These are phyloP conservation scores for Didymella segeticola DNA, from an alignment of 2,329 filamentous ascomycete species.

Conservation along the genomic window DNA sequence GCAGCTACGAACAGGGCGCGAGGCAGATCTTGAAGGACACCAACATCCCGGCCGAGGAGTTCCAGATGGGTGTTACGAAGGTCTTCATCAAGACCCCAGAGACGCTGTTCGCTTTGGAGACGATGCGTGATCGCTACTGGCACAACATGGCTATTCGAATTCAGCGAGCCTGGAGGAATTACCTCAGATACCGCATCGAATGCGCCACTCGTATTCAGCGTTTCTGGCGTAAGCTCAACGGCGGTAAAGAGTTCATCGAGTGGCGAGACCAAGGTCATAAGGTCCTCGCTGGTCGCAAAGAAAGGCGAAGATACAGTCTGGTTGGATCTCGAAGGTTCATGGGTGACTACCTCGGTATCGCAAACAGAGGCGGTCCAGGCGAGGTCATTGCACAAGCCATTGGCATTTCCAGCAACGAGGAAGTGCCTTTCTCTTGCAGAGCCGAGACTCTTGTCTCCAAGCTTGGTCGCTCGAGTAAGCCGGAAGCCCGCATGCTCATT, in stretches of 20 bases:
- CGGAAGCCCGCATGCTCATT: constrained; percentile 82
- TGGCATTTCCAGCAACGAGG: constrained; percentile 74
- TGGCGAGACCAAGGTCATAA: constrained; percentile 87
- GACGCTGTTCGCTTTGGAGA: constrained; percentile 93
- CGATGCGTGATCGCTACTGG: constrained; percentile 98
- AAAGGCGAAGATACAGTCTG: constrained; percentile 88
- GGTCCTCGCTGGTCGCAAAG: constrained; percentile 83
- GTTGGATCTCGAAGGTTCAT: constrained; percentile 90
- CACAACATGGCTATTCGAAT: constrained; percentile 99
- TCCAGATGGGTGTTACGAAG: constrained; percentile 95
- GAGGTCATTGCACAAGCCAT: constrained; percentile 79
- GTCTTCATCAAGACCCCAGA: constrained; percentile 98
- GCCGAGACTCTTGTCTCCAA: constrained; percentile 91
- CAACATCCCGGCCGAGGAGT: constrained; percentile 92
- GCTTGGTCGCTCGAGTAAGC: constrained; percentile 94
- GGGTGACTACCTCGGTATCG: constrained; percentile 92
- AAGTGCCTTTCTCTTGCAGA: constrained; percentile 86
- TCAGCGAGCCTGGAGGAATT: constrained; percentile 96
- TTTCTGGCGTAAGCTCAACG: constrained; percentile 93
- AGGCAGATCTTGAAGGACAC: constrained; percentile 96
- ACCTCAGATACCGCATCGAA: constrained; percentile 89
- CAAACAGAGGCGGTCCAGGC: constrained; percentile 78
- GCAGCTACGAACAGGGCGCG: constrained; percentile 84
- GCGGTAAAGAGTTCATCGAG: constrained; percentile 86
- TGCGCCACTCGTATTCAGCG: constrained; percentile 92